Evolutionary conservation across 2,329 filamentous ascomycete genomes (phyloP), one percentile per base, ranked within the genome.

Genomic region (Diaporthe destruens): DNA sequence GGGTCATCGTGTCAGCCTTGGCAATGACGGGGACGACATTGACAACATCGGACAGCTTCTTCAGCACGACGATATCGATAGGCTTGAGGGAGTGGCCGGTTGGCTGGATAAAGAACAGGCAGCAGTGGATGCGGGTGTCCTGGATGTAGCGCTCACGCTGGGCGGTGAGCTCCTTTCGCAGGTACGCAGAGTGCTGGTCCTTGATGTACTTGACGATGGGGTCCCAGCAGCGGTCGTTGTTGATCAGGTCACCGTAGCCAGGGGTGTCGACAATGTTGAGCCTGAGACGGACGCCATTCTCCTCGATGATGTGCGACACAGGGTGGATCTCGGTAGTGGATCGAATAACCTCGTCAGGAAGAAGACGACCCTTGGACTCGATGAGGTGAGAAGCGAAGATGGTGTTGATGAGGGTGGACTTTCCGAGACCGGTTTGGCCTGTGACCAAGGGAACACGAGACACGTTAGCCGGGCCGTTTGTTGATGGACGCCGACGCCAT

Each of bases 181-280:
- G 91, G 87, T 98, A 99, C 80, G 96, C 96, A 69, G 95, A 98
- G 89, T 99, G 96, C 88, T 99, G 96, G 86, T 99, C 96, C 90
- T 99, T 99, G 90, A 99, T 99, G 87, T 99, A 99, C 89, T 99
- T 99, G 89, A 99, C 96, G 83, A 99, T 99, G 76, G 96, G 96
- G 82, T 99, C 96, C 96, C 96, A 99, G 92, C 96, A 99, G 89
- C 96, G 93, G 87, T 99, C 96, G 85, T 99, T 99, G 91, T 99
- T 99, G 85, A 99, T 96, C 82, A 98, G 91, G 81, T 99, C 96
- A 81, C 96, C 96, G 81, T 99, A 99, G 76, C 96, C 96, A 76
- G 96, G 96, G 76, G 96, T 99, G 83, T 99, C 96, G 80, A 99
- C 96, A 81, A 99, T 99, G 90, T 98, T 99, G 81, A 99, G 89